A percentile compares a stretch with the other conserved stretches of the same genome.
phyloP scores from a whole-genome alignment of 345 rosid genomes.

The Salix arbutifolia region DNA sequence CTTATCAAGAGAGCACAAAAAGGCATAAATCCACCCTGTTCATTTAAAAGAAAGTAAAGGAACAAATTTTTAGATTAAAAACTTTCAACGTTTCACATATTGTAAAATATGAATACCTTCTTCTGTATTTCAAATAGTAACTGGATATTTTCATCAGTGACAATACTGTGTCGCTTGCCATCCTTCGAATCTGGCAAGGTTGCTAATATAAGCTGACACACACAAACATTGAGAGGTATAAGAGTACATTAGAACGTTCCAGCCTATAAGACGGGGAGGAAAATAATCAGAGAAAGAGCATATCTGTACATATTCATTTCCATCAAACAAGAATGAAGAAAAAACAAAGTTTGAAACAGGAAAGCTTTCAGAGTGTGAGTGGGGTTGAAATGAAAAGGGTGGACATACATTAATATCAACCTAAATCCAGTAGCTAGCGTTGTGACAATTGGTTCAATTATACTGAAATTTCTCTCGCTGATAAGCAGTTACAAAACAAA shows the following conservation, averaged over 20 bases:
- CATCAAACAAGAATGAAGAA: not conserved
- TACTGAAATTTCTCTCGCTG: not conserved
- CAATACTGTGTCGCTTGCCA: conserved; percentile 10
- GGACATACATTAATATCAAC: not conserved
- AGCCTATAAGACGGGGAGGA: not conserved
- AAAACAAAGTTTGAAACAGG: not conserved
- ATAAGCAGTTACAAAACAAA: not conserved
- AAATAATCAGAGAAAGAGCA: not conserved
- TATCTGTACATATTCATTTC: not conserved
- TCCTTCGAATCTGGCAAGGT: conserved; percentile 9
- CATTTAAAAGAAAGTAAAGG: not conserved
- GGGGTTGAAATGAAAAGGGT: not conserved
- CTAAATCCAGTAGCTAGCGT: not conserved
- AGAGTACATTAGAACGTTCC: not conserved
- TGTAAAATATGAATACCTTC: conserved; percentile 6
- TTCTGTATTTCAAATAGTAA: conserved; percentile 24
- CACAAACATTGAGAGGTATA: not conserved
- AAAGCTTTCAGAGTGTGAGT: not conserved
- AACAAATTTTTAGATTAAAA: not conserved
- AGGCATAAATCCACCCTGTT: not conserved
- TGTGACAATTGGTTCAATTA: not conserved
- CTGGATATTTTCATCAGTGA: conserved; percentile 23
- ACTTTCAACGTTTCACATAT: not conserved
- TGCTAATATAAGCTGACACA: conserved; percentile 23
- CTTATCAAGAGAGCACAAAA: not conserved